These are phyloP conservation scores for Sphaerobolus stellatus DNA, from an alignment of 1,284 basidiomycete genomes.

Conservation along the genomic window DNA sequence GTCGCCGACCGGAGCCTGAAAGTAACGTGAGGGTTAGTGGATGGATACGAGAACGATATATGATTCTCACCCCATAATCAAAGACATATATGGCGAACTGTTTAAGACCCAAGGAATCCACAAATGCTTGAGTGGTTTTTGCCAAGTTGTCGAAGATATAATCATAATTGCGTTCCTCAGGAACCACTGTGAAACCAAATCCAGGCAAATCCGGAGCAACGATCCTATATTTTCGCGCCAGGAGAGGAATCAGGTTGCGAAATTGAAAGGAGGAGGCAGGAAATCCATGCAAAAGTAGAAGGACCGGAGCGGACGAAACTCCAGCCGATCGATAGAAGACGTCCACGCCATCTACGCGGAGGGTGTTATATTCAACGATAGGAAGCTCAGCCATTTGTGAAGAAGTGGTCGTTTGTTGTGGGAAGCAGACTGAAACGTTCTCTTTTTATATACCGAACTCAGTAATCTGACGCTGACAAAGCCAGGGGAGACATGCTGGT, in stretches of 20 bases:
- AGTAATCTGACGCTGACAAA: too few relatives aligned
- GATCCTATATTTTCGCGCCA: constrained; percentile 43
- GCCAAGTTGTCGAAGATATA: constrained; percentile 44
- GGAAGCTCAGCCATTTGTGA: too few relatives aligned
- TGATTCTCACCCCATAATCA: constrained; percentile 44
- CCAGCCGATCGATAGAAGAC: constrained; percentile 47
- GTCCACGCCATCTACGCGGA: constrained; percentile 35
- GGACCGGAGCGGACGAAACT: constrained; percentile 26
- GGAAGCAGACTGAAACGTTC: too few relatives aligned
- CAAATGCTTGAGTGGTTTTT: constrained; percentile 39
- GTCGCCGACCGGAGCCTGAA: constrained; percentile 29
- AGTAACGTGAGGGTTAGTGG: background rate
- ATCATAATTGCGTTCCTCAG: constrained; percentile 32
- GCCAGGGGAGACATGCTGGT: too few relatives aligned
- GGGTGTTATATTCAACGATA: too few relatives aligned
- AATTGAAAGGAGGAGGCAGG: constrained; percentile 49
- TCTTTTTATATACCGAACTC: too few relatives aligned
- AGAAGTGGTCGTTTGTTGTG: too few relatives aligned
- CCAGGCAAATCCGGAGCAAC: constrained; percentile 51
- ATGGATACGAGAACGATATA: constrained; percentile 33
- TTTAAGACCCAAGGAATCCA: constrained; percentile 39
- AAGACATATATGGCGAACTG: constrained; percentile 48
- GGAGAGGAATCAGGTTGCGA: constrained; percentile 44
- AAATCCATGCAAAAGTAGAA: constrained; percentile 51
- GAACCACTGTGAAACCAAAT: constrained; percentile 47